phyloP scores from a whole-genome alignment of 2,329 filamentous ascomycete species.

The Lithohypha guttulata region DNA sequence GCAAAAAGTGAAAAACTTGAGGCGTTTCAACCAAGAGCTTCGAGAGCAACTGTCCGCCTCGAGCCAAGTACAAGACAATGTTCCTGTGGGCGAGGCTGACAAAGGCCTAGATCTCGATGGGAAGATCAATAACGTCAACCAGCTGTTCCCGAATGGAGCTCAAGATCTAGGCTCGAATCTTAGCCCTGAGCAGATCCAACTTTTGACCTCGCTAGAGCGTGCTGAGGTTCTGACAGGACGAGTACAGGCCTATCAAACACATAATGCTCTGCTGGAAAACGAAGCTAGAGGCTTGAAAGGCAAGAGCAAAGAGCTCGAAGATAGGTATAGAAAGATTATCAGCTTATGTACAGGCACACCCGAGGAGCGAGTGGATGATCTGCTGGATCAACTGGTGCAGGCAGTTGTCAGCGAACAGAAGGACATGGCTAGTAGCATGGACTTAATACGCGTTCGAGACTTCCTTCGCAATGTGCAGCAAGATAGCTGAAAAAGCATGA shows the following conservation, averaged over 20 bases:
- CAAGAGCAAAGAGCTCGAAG: slow-evolving; percentile 71
- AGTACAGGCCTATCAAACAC: slow-evolving; percentile 57
- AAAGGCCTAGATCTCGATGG: slow-evolving; percentile 29
- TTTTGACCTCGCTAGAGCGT: slow-evolving; percentile 46
- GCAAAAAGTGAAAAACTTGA: slow-evolving; percentile 67
- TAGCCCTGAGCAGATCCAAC: slow-evolving; percentile 32
- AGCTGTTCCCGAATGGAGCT: slow-evolving; percentile 29
- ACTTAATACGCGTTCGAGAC: slow-evolving; percentile 64
- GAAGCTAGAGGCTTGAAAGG: slow-evolving; percentile 63
- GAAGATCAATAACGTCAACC: slow-evolving; percentile 27
- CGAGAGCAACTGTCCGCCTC: slow-evolving; percentile 35
- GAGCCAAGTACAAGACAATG: slow-evolving; percentile 29
- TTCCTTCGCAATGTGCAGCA: slow-evolving; percentile 67
- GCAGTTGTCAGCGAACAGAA: slow-evolving; percentile 55
- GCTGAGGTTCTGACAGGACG: slow-evolving; percentile 54
- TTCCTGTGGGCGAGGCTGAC: slow-evolving; percentile 40
- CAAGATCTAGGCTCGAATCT: slow-evolving; percentile 21
- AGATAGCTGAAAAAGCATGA: not conserved
- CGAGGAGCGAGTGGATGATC: slow-evolving; percentile 67
- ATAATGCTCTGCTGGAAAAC: slow-evolving; percentile 56
- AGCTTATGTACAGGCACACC: slow-evolving; percentile 72
- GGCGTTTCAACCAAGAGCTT: slow-evolving; percentile 61
- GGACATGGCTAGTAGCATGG: slow-evolving; percentile 52
- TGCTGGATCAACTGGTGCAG: slow-evolving; percentile 67
- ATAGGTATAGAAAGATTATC: slow-evolving; percentile 81